Evolutionary conservation across 129 eudicot genomes (phyloP).

Genomic region (Centaurea solstitialis): DNA sequence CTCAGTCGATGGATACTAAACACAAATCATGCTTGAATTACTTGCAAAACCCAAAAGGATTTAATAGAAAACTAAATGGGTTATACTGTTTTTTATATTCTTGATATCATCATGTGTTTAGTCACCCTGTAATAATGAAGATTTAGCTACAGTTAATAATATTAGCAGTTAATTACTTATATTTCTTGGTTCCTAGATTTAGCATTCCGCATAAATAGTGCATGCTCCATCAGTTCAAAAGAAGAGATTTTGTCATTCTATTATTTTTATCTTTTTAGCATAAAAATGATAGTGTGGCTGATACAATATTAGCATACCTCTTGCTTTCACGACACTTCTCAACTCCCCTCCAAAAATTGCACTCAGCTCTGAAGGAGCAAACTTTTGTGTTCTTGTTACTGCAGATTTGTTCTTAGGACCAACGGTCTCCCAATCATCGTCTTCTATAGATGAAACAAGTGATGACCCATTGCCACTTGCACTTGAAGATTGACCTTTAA

Average conservation of each 20-base stretch:
- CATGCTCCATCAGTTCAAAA: background rate
- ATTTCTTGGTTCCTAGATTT: background rate
- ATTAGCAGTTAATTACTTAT: background rate
- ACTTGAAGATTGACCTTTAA: constrained; percentile 60
- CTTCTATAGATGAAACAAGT: constrained; percentile 76
- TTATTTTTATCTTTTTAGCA: background rate
- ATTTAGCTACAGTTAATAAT: background rate
- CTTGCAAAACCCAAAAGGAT: background rate
- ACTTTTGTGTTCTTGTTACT: constrained; percentile 83
- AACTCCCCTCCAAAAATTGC: constrained; percentile 88
- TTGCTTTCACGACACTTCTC: constrained; percentile 87
- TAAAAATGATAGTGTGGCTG: background rate
- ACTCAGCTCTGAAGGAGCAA: constrained; percentile 78
- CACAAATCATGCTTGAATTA: background rate
- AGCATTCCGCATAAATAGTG: background rate
- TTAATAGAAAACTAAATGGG: background rate
- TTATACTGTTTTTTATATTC: background rate
- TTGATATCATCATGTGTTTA: background rate
- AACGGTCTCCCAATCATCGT: constrained; percentile 97
- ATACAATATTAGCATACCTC: constrained; percentile 38
- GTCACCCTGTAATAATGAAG: background rate
- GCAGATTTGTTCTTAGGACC: constrained; percentile 98
- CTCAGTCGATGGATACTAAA: background rate
- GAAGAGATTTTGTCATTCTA: background rate
- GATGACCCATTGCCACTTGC: constrained; percentile 52